These are phyloP conservation scores for Luffa acutangula DNA, from an alignment of 306 rosid species.

Conservation along the genomic window DNA sequence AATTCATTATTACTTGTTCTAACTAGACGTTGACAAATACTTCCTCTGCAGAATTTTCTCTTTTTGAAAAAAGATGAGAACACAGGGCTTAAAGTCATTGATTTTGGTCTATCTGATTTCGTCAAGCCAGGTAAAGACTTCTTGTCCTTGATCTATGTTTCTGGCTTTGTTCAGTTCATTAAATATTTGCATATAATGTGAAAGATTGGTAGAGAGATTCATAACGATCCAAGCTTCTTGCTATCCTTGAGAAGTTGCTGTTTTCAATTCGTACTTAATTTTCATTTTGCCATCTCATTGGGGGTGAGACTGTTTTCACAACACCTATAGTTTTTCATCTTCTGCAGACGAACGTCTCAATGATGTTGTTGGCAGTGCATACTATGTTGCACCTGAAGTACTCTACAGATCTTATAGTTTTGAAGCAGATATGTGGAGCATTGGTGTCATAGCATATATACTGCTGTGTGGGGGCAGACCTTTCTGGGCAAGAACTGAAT, in stretches of 20 bases:
- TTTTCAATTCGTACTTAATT: neutral
- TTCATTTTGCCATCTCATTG: neutral
- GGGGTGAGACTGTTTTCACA: slow-evolving; percentile 11
- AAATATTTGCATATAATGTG: neutral
- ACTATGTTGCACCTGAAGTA: slow-evolving; percentile 96
- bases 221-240: neutral
- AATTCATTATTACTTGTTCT: neutral
- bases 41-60: slow-evolving; percentile 73
- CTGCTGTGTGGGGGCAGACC: slow-evolving; percentile 93
- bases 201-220: neutral
- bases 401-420: slow-evolving; percentile 84
- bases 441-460: slow-evolving; percentile 89
- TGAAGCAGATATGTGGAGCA: slow-evolving; percentile 95
- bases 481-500: slow-evolving; percentile 95
- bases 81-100: slow-evolving; percentile 71
- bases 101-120: slow-evolving; percentile 96
- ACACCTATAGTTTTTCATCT: slow-evolving; percentile 29
- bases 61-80: slow-evolving; percentile 66
- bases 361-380: slow-evolving; percentile 97
- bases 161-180: neutral
- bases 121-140: slow-evolving; percentile 65
- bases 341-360: slow-evolving; percentile 80
- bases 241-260: neutral
- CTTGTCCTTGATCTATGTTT: slow-evolving; percentile 5
- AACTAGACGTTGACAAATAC: neutral